Evolutionary conservation across 768 basidiomycete species (phyloP).

Genomic region (Mycena metata): DNA sequence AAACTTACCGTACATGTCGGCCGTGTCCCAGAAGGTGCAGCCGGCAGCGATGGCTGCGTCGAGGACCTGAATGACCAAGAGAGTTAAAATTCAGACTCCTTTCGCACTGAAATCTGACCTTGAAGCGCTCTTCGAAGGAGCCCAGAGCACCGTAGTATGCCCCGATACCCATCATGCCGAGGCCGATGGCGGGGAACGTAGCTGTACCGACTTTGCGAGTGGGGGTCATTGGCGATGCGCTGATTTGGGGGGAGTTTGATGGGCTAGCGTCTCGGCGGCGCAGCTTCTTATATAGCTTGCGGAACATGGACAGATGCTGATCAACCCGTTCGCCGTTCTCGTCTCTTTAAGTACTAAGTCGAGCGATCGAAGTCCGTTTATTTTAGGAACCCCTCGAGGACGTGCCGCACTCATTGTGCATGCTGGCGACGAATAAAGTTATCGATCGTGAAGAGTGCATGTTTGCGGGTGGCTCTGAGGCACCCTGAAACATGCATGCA

Average conservation of each 20-base stretch:
- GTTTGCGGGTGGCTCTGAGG: not conserved
- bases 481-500: not conserved
- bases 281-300: not conserved
- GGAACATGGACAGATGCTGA: not conserved
- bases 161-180: slow-evolving; percentile 65
- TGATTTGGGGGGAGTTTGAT: not conserved
- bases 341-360: not conserved
- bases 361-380: not conserved
- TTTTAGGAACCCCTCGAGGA: not conserved
- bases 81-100: no score
- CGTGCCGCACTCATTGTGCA: not conserved
- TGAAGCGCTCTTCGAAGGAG: slow-evolving; percentile 64
- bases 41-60: slow-evolving; percentile 4
- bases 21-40: slow-evolving; percentile 11
- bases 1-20: slow-evolving; percentile 56
- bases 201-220: no score
- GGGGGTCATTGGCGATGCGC: no score
- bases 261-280: not conserved
- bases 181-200: slow-evolving; percentile 58
- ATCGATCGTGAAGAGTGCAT: not conserved
- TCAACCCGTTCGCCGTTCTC: not conserved
- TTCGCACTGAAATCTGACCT: slow-evolving; percentile 43
- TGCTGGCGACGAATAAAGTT: not conserved
- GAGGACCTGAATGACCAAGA: not conserved
- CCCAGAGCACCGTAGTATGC: slow-evolving; percentile 54